Evolutionary conservation across 805 yeast genomes (phyloP), one percentile per base, ranked within the genome.

Genomic region (Metschnikowia reukaufii): DNA sequence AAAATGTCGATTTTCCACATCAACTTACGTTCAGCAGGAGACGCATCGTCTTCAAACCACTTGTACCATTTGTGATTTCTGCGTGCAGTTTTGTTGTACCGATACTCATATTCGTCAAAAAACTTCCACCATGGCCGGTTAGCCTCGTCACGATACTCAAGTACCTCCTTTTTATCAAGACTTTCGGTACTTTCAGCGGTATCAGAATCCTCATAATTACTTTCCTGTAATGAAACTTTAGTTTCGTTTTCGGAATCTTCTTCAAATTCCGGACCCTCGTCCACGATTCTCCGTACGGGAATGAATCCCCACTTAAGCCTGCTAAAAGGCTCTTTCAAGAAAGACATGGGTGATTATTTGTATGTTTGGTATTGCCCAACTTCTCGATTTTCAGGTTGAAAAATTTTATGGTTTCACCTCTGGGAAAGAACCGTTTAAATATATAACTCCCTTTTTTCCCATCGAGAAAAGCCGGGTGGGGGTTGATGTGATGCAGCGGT

Each of bases 121-220:
- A 64, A 76, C 29, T 68, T 69, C 67, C 68, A 75, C 78, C 81
- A 78, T 29, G 73, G 68, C 41, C 81, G 67, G 50, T 74, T 58
- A 6, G 80, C 79, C 56, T 78, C 83, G 56, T 79, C 83, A 49
- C 82, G 64, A 55, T 71, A 74, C 56, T 77, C 82, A 36, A 58
- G 41, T 6, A 39, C 25, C n/a, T 25, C 47, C 10, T 36, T 20
- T 1, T 39, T 36, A 6, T 2, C 35, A 10, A 36, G 18, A 4
- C 40, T n/a, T n/a, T n/a, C n/a, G n/a, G n/a, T n/a, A n/a, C n/a
- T n/a, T n/a, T n/a, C n/a, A n/a, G n/a, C n/a, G n/a, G n/a, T 37
- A 13, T 27, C 29, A 12, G 6, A 6, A 15, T 36, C 29, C 27
- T 50, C 56, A 44, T 47, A 52, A 36, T 49, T 52, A 39, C 46